Evolutionary conservation across 139 green algal genomes (phyloP).

Genomic region (Pedinophyceae sp.): DNA sequence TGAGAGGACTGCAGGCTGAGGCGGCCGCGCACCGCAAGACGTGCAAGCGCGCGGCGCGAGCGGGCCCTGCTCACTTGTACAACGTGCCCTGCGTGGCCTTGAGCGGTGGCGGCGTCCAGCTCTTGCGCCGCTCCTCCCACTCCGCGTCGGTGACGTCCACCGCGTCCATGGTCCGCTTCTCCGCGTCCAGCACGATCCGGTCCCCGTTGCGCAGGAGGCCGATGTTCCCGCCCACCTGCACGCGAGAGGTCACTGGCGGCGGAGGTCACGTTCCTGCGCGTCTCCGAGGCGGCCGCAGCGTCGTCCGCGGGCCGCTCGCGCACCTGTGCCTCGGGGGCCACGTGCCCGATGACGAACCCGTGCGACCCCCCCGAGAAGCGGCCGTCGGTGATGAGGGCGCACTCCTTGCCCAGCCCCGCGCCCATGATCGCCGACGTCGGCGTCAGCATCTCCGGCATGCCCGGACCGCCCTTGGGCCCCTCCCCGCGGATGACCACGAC

Average conservation of each 20-base stretch:
- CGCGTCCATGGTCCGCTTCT: constrained; percentile 60
- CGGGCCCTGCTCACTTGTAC: constrained; percentile 66
- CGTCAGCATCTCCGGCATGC: constrained; percentile 98
- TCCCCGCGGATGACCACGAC: constrained; percentile 92
- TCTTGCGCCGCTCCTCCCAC: constrained; percentile 30
- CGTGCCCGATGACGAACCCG: constrained; percentile 95
- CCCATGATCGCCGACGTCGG: constrained; percentile 95
- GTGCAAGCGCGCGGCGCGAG: neutral
- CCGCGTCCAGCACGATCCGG: too few species aligned
- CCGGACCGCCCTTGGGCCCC: constrained; percentile 89
- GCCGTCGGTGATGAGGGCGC: constrained; percentile 91
- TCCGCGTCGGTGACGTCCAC: constrained; percentile 53
- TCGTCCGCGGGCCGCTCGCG: neutral
- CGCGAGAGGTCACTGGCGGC: constrained; percentile 3
- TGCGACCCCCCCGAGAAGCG: constrained; percentile 91
- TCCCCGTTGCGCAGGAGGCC: too few species aligned
- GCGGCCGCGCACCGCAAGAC: too few species aligned
- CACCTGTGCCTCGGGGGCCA: constrained; percentile 85
- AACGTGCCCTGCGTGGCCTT: constrained; percentile 74
- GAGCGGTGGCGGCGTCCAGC: constrained; percentile 59
- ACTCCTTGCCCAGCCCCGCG: constrained; percentile 86
- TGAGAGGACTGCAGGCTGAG: neutral
- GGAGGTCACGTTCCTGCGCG: too few species aligned
- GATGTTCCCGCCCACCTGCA: constrained; percentile 79
- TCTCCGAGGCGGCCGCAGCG: too few species aligned